A percentile compares a stretch with the other conserved stretches of the same genome.
phyloP scores from a whole-genome alignment of 495 filamentous ascomycete species.

The Penicillium psychrofluorescens region DNA sequence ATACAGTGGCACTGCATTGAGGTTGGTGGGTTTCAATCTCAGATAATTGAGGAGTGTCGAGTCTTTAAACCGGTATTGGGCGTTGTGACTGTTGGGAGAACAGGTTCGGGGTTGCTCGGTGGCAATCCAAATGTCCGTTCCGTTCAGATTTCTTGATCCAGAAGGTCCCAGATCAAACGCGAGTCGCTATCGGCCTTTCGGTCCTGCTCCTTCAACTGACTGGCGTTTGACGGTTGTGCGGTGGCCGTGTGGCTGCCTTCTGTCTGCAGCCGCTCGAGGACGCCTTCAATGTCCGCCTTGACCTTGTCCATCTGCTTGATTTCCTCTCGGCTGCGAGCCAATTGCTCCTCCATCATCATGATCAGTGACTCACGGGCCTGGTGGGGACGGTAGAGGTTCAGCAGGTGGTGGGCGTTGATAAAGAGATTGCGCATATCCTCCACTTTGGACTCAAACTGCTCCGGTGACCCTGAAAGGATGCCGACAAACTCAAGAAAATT shows the following conservation, averaged over 20 bases:
- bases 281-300: slow-evolving; percentile 62
- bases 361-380: slow-evolving; percentile 90
- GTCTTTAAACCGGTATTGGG: too few species aligned
- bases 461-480: slow-evolving; percentile 56
- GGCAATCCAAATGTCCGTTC: not conserved
- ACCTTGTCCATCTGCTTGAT: slow-evolving; percentile 66
- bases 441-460: slow-evolving; percentile 55
- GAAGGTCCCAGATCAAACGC: slow-evolving; percentile 29
- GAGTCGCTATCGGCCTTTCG: slow-evolving; percentile 17
- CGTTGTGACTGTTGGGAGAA: too few species aligned
- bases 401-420: slow-evolving; percentile 80
- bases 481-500: slow-evolving; percentile 79
- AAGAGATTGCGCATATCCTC: slow-evolving; percentile 70
- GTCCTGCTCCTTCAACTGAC: slow-evolving; percentile 4
- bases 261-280: slow-evolving; percentile 56
- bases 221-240: not conserved
- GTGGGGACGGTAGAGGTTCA: slow-evolving; percentile 94
- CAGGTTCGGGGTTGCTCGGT: too few species aligned
- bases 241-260: slow-evolving; percentile 21
- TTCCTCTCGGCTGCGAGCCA: slow-evolving; percentile 67
- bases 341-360: slow-evolving; percentile 82
- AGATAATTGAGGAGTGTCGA: too few species aligned
- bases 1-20: too few species aligned
- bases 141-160: slow-evolving; percentile 21
- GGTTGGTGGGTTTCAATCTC: too few species aligned